Conservation (phyloP, 305 asterid species). For the Stenogyne calaminthoides region DNA sequence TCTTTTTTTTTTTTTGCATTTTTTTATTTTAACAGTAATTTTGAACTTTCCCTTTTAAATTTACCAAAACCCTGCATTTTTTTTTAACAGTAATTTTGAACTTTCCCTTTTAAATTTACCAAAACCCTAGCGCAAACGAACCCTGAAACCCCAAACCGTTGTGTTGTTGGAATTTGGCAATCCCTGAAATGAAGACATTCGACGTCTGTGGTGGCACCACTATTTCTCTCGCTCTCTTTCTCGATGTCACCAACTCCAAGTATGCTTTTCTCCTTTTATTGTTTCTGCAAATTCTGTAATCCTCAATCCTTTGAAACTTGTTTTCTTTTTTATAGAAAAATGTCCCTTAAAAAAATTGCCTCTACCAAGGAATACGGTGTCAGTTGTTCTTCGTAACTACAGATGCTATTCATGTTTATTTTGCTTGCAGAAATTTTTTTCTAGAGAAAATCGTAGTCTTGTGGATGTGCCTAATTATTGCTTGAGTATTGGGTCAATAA, state of each 20-base stretch:
- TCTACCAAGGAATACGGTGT: neutral
- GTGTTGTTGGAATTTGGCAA: neutral
- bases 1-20: neutral
- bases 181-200: conserved; percentile 65
- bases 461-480: neutral
- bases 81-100: too few relatives aligned
- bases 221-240: conserved; percentile 73
- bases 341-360: neutral
- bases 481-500: neutral
- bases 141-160: conserved; percentile 13
- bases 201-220: conserved; percentile 62
- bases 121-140: conserved; percentile 27
- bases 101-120: neutral
- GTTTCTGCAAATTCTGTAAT: conserved; percentile 5
- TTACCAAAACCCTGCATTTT: too few relatives aligned
- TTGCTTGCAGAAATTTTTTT: neutral
- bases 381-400: neutral
- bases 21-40: too few relatives aligned
- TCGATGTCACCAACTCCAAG: conserved; percentile 87
- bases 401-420: neutral
- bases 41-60: too few relatives aligned
- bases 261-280: conserved; percentile 31
- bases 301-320: neutral
- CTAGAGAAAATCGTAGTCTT: neutral
- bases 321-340: neutral